Conservation (phyloP, 805 yeast species). For the Schwanniomyces yamadae region DNA sequence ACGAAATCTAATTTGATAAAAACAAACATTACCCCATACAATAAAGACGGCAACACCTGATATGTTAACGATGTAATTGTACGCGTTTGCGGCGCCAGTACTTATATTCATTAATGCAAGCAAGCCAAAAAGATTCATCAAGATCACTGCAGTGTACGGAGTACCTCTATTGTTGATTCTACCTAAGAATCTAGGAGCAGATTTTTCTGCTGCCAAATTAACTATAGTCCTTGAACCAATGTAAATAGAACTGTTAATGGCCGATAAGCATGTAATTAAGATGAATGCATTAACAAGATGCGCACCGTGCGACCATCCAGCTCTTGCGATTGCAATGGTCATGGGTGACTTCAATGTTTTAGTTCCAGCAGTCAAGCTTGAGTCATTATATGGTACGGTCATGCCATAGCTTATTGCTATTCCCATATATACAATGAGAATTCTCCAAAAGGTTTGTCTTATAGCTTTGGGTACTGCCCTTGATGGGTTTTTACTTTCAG, state of each 20-base stretch:
- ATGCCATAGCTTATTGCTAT: slow-evolving; percentile 57
- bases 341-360: slow-evolving; percentile 41
- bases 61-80: slow-evolving; percentile 43
- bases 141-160: slow-evolving; percentile 59
- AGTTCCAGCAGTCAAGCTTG: slow-evolving; percentile 29
- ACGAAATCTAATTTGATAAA: slow-evolving; percentile 58
- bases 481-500: slow-evolving; percentile 59
- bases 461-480: slow-evolving; percentile 59
- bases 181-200: slow-evolving; percentile 56
- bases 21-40: slow-evolving; percentile 63
- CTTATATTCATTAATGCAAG: slow-evolving; percentile 54
- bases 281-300: slow-evolving; percentile 63
- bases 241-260: slow-evolving; percentile 68
- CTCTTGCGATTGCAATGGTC: slow-evolving; percentile 30
- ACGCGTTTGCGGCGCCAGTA: slow-evolving; percentile 61
- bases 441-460: slow-evolving; percentile 54
- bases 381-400: slow-evolving; percentile 22
- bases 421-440: slow-evolving; percentile 51
- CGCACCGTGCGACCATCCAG: slow-evolving; percentile 44
- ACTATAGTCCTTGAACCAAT: slow-evolving; percentile 68
- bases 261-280: slow-evolving; percentile 61
- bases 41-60: slow-evolving; percentile 68
- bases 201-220: slow-evolving; percentile 59
- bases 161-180: slow-evolving; percentile 57
- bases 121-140: slow-evolving; percentile 55